Base-by-base conservation (phyloP, 108 stramenopile genomes). In the Nitzschia palea region DNA sequence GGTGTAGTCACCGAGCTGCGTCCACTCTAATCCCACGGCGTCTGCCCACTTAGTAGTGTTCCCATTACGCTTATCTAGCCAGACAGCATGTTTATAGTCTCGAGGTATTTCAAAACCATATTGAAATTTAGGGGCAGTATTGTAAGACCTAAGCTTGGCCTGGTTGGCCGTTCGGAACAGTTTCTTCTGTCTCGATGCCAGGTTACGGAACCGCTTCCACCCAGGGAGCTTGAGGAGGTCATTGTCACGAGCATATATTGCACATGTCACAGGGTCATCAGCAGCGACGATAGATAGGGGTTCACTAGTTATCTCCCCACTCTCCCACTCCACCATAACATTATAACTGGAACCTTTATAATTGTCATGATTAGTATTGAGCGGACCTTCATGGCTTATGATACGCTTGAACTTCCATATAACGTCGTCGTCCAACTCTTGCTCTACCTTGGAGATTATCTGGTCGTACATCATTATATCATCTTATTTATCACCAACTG, bases 1-100 rank as follows among this genome's bases (percentile, higher is more conserved):
- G 2, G 62, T n/a, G 23, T 62, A 47, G 2, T 62, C 50, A 1
- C 29, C 0, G 3, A 80, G 18, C 25, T 74, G 68, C 0, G 8
- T 33, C 6, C 65, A 1, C 30, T 82, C 81, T 3, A 23, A 28
- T 2, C 55, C 33, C 2, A 51, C 28, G 1, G 71, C 63, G 6
- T 81, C 76, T 3, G 14, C 10, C 76, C 80, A 81, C 32, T 3
- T n/a, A n/a, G n/a, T 14, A 8, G 43, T 73, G 32, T 81, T 68
- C 0, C 72, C 70, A 32, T 71, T 76, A 0, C 14, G 29, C 2
- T 20, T 15, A 30, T 76, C 74, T 15, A 76, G 3, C 10, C 17
- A 30, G 0, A 62, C 3, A 2, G 79, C 74, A 9, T 80, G 62
- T 51, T 55, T 54, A 6, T 40, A 15, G 45, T 51, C 43, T 0